phyloP scores from a whole-genome alignment of 768 basidiomycete species.

The Lentinula aciculospora region DNA sequence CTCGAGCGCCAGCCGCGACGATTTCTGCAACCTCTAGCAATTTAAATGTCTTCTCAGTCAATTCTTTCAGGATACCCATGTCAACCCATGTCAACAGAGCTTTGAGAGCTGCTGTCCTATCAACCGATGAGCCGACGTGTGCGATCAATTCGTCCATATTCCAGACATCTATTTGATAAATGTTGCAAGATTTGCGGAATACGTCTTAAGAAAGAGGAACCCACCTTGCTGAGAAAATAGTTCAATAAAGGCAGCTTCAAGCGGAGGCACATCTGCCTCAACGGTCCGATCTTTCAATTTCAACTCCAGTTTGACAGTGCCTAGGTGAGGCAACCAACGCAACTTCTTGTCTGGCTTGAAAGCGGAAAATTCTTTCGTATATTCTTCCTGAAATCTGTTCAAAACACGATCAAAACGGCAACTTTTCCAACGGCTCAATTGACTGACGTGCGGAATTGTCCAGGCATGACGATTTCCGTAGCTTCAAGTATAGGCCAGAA shows the following conservation, averaged over 20 bases:
- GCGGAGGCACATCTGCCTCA: slow-evolving; percentile 70
- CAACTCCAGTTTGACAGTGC: slow-evolving; percentile 75
- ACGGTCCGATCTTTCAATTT: slow-evolving; percentile 78
- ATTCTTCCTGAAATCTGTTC: slow-evolving; percentile 64
- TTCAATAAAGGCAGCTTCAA: slow-evolving; percentile 90
- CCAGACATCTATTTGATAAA: slow-evolving; percentile 50
- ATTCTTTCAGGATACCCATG: slow-evolving; percentile 73
- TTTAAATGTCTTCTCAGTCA: slow-evolving; percentile 50
- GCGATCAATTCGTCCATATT: slow-evolving; percentile 60
- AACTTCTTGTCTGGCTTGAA: slow-evolving; percentile 94
- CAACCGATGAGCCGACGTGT: slow-evolving; percentile 54
- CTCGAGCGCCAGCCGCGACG: slow-evolving; percentile 19
- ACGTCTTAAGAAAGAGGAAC: slow-evolving; percentile 5
- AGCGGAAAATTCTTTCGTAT: slow-evolving; percentile 68
- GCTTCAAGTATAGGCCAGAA: slow-evolving; percentile 92
- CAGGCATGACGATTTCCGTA: slow-evolving; percentile 72
- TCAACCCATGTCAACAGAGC: slow-evolving; percentile 83
- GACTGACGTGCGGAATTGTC: slow-evolving; percentile 73
- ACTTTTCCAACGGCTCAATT: slow-evolving; percentile 1
- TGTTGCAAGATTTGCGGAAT: background rate
- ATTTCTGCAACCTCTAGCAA: slow-evolving; percentile 62
- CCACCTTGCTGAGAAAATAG: slow-evolving; percentile 71
- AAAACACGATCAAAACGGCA: too few species aligned
- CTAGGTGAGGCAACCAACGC: slow-evolving; percentile 85
- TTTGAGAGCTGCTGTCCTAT: slow-evolving; percentile 59